Percentiles rank a stretch among this genome's conserved stretches.
Conservation (phyloP, 129 eudicot species). For the Flaveria bidentis region DNA sequence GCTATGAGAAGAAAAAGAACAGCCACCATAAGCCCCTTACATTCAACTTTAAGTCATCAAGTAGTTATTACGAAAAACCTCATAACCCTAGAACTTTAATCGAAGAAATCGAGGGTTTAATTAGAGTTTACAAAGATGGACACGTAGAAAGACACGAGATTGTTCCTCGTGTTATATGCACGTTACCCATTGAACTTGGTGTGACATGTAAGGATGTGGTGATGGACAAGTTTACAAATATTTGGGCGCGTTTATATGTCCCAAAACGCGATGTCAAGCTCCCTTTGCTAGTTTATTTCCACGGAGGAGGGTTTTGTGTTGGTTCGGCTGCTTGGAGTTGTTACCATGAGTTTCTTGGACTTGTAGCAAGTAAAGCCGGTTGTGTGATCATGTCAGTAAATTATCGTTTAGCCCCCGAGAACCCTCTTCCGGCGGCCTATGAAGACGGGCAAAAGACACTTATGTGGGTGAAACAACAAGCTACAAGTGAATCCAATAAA, state of each 20-base stretch:
- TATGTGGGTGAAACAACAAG: constrained; percentile 58
- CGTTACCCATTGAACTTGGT: constrained; percentile 45
- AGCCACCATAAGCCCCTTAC: constrained; percentile 44
- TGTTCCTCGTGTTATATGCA: constrained; percentile 51
- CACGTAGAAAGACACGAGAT: constrained; percentile 60
- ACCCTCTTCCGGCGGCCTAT: constrained; percentile 85
- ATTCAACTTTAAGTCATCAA: constrained; percentile 44
- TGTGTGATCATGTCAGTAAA: constrained; percentile 69
- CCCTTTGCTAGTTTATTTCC: constrained; percentile 74
- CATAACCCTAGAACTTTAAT: constrained; percentile 42
- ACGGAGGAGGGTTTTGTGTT: constrained; percentile 95
- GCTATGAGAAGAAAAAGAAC: constrained; percentile 47
- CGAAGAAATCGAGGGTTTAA: constrained; percentile 64
- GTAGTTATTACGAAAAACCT: constrained; percentile 23
- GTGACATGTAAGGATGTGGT: constrained; percentile 53
- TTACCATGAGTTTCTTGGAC: constrained; percentile 75
- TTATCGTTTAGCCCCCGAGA: constrained; percentile 89
- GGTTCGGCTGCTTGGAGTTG: constrained; percentile 93
- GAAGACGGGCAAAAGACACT: constrained; percentile 69
- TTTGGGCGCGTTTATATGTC: constrained; percentile 87
- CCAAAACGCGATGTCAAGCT: constrained; percentile 48
- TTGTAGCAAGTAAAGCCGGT: constrained; percentile 39
- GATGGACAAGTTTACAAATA: constrained; percentile 49
- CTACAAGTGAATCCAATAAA: constrained; percentile 21
- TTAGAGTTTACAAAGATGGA: constrained; percentile 74